Evolutionary conservation across 2,329 filamentous ascomycete species (phyloP).

Genomic region (Epichloe coenophiala): DNA sequence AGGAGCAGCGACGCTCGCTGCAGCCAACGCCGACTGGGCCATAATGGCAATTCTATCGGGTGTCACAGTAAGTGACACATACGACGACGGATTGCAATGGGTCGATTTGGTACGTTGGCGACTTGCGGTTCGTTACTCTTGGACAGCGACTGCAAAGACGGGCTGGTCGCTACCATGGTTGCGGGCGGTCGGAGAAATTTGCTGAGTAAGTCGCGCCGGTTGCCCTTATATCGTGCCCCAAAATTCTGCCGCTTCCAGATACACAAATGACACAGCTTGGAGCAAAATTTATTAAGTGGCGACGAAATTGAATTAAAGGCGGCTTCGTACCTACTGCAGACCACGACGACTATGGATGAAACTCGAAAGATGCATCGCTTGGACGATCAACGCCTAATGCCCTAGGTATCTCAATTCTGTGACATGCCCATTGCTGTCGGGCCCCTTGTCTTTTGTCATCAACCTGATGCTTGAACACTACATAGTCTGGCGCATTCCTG

Average conservation of each 20-base stretch:
- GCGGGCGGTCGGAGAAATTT: conserved; percentile 26
- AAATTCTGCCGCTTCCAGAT: conserved; percentile 21
- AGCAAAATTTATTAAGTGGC: conserved; percentile 6
- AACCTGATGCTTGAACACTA: no score
- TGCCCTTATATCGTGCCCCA: conserved; percentile 29
- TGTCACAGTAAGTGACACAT: conserved; percentile 12
- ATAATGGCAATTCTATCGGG: conserved; percentile 22
- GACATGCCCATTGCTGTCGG: no score
- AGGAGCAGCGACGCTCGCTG: conserved; percentile 20
- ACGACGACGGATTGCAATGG: conserved; percentile 6
- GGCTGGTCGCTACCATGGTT: conserved; percentile 12
- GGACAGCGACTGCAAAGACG: conserved; percentile 7
- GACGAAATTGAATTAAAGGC: background rate
- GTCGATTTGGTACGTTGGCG: background rate
- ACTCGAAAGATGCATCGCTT: no score
- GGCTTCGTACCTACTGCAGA: no score
- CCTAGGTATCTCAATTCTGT: no score
- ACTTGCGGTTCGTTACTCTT: conserved; percentile 1
- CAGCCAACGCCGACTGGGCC: conserved; percentile 27
- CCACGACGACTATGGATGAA: no score
- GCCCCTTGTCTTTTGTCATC: no score
- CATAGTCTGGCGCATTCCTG: no score
- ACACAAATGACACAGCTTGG: conserved; percentile 22
- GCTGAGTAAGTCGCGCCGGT: conserved; percentile 24
- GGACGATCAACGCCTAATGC: no score